Base-by-base conservation (phyloP, 192 early-diverging fungal species). In the Chytriomyces hyalinus region DNA sequence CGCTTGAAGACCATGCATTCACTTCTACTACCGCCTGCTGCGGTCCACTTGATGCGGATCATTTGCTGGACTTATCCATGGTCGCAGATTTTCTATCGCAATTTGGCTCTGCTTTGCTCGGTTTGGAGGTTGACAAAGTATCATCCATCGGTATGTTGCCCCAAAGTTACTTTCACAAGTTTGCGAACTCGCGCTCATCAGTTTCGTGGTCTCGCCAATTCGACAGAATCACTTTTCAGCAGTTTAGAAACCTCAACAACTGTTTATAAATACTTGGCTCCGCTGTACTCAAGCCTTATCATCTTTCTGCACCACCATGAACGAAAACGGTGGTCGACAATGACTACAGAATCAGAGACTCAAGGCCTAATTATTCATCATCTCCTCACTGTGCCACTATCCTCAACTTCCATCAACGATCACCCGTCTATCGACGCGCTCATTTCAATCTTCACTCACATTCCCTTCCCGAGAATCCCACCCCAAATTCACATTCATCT, bases 331-430 rank as follows among this genome's bases (percentile, higher is more conserved):
- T 70, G 69, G 69, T 45, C 20, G 6, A 70, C 69, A n/a, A 50
- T 70, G 69, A 70, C 69, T 28, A 26, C 69, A 1, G 1, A 8
- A 13, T 15, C 53, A 17, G 69, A 70, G 53, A 57, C 69, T 13
- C 69, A 22, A 53, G 69, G 49, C 17, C 69, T 70, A 20, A 50
- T 70, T 15, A 70, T 70, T 22, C 69, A 70, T 48, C 69, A 70
- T 50, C 50, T 70, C 17, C 53, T 70, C 9, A 70, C 69, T 53
- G 65, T 67, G 1, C 65, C 65, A 26, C 22, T 2, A 20, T 24
- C 62, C 11, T 13, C 65, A 48, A 67, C 65, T n/a, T n/a, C 24
- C 28, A 45, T 17, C 65, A 28, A 4, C 11, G 13, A 11, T 15
- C 11, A 13, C 10, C 48, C 67, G 3, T 46, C 15, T 6, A 57